phyloP scores from a whole-genome alignment of 345 rosid species.

The Camelina sativa region DNA sequence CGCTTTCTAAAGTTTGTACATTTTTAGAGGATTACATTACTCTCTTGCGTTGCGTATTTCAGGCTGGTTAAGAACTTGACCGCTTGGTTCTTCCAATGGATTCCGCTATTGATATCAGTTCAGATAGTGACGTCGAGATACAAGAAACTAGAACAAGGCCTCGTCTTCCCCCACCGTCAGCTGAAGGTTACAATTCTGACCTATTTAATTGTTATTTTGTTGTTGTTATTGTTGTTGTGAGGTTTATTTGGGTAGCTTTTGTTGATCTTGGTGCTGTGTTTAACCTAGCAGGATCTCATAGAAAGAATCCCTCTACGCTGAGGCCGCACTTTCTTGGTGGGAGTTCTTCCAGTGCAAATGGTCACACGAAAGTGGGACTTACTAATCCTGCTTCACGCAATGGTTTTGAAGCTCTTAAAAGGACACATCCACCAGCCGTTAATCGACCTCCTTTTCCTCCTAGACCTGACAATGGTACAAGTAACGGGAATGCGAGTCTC shows the following conservation, averaged over 20 bases:
- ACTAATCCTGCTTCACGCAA: constrained; percentile 34
- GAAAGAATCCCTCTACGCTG: constrained; percentile 37
- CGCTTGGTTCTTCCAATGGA: constrained; percentile 38
- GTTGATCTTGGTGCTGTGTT: constrained; percentile 4
- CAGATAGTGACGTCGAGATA: constrained; percentile 72
- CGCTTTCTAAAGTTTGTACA: neutral
- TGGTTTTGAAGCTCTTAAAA: constrained; percentile 52
- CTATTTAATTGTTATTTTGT: neutral
- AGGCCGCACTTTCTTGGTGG: constrained; percentile 47
- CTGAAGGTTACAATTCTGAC: constrained; percentile 30
- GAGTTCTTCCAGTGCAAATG: constrained; percentile 48
- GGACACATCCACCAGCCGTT: constrained; percentile 59
- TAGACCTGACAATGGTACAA: constrained; percentile 43
- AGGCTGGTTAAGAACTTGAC: constrained; percentile 44
- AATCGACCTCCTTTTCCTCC: constrained; percentile 43
- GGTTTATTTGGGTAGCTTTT: constrained; percentile 10
- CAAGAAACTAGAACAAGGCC: constrained; percentile 47
- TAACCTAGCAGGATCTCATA: constrained; percentile 46
- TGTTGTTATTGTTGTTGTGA: neutral
- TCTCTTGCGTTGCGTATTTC: constrained; percentile 18
- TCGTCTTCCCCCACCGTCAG: constrained; percentile 54
- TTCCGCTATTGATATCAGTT: constrained; percentile 75
- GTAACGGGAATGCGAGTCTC: constrained; percentile 46
- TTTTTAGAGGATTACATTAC: neutral
- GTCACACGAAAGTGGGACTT: constrained; percentile 28